Evolutionary conservation across 2,329 filamentous ascomycete species (phyloP), one percentile per base, ranked within the genome.

Genomic region (Sclerotiophoma versabilis): DNA sequence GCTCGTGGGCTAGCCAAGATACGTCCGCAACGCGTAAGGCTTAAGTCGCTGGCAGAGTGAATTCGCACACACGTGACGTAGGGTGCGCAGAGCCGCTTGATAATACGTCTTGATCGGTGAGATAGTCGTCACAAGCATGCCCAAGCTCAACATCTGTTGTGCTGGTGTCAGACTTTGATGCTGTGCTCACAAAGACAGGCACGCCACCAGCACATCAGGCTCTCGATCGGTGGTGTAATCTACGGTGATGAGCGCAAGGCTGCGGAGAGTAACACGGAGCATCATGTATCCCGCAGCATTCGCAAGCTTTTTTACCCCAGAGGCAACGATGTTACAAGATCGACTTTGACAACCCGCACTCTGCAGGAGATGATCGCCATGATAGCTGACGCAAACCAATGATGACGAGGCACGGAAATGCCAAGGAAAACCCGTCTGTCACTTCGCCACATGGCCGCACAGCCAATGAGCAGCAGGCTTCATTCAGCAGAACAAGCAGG

Each of bases 281-380:
- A 33, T 33, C 30, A 32, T n/a, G 22, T 29, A 38, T 51, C 15
- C 26, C 33, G 15, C 27, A 20, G 9, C 6, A 37, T 43, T 50
- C 46, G 53, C 53, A 56, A 56, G 42, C 53, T 43, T 42, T 56
- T 38, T 51, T 36, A 56, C 42, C 19, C 11, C 36, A 42, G 26
- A 50, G 47, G 47, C 45, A 56, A 47, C 53, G 42, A 56, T 56
- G 42, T 56, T 56, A 32, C 53, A 56, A 42, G 53, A 51, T 56
- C 53, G 37, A 22, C 53, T 50, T 20, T 43, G 34, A 43, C 36
- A 43, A 19, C 22, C 32, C 33, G 50, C 39, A 42, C 29, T 29
- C 12, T 12, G 23, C 2, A 26, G 37, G 34, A 46, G 39, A 43
- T 51, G 48, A 51, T 51, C 34, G 41, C 11, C 46, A 12, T 45